Conservation (phyloP, 495 filamentous ascomycete species). For the Trypethelium eluteriae region DNA sequence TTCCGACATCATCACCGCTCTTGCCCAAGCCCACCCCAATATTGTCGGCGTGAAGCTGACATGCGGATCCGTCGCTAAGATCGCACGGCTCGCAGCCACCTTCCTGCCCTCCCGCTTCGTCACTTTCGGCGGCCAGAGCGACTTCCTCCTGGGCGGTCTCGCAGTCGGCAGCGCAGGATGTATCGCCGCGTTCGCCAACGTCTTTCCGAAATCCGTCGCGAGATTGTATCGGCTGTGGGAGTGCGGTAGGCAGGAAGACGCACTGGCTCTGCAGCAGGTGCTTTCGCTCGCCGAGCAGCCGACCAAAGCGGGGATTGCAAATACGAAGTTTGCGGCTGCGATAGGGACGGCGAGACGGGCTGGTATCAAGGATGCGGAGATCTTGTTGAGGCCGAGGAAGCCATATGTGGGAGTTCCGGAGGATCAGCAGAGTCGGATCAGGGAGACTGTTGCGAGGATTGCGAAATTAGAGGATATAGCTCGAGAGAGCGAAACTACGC, state of each 20-base stretch:
- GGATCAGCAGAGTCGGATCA: constrained; percentile 23
- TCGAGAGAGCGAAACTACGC: background rate
- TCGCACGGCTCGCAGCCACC: constrained; percentile 47
- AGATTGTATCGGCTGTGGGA: constrained; percentile 47
- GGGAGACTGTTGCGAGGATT: background rate
- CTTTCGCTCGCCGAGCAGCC: constrained; percentile 47
- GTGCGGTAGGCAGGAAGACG: constrained; percentile 43
- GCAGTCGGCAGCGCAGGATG: constrained; percentile 53
- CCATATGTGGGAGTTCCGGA: constrained; percentile 45
- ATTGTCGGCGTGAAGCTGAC: constrained; percentile 61
- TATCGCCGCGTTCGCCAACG: constrained; percentile 58
- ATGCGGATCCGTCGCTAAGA: constrained; percentile 60
- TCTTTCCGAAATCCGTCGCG: constrained; percentile 50
- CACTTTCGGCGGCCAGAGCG: constrained; percentile 58
- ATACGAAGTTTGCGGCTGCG: constrained; percentile 56
- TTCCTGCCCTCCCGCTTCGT: constrained; percentile 50
- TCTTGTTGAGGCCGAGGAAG: constrained; percentile 48
- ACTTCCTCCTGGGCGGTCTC: constrained; percentile 57
- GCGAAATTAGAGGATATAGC: constrained; percentile 3
- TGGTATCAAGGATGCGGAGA: constrained; percentile 47
- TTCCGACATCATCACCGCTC: constrained; percentile 49
- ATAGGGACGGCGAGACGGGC: constrained; percentile 47
- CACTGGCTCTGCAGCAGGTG: constrained; percentile 47
- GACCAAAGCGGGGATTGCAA: constrained; percentile 52
- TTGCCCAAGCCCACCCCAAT: constrained; percentile 44